Base-by-base conservation (phyloP, 108 stramenopile species). In the Cylindrotheca closterium region DNA sequence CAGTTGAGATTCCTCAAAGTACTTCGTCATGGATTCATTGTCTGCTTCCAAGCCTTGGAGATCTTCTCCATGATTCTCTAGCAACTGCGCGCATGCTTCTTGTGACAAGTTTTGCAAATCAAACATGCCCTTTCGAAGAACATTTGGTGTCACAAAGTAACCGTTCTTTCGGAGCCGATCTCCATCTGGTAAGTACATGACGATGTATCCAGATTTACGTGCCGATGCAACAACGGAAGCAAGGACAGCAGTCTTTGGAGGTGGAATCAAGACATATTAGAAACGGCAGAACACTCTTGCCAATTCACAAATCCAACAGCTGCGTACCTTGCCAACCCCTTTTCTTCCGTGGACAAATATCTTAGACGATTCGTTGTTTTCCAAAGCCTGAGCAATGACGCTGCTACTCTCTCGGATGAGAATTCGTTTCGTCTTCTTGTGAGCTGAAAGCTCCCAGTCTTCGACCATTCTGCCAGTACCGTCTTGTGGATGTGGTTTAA, bases 401-500 rank as follows among this genome's bases (percentile, higher is more conserved):
- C 65, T 64, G 34, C 82, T 88, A 17, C 70, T 71, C 28, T 74
- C 69, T 51, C 91, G 75, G 28, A 92, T 55, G 74, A 92, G 75
- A 17, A 92, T 92, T 17, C 91, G 69, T 60, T 88, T 87, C 3
- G 87, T 84, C 47, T 73, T 64, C 30, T 83, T 74, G 56, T 87
- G 74, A 8, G 87, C 85, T 2, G 86, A 58, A 22, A 92, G 63
- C 55, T 87, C 79, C 91, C 91, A 92, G 60, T 89, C 88, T 56
- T 92, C 91, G 15, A 92, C 81, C 91, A 92, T 92, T 30, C 82
- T 69, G n/a, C 87, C 87, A 4, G 74, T 58, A 1, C 65, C 84
- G 27, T 80, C 86, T 37, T 73, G 62, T 23, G 73, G 71, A 73
- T 84, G 83, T 23, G 80, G 72, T 47, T 70, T 63, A 5, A 89